These are phyloP conservation scores for Berkeleyomyces basicola DNA, from an alignment of 2,329 filamentous ascomycete genomes.

Conservation along the genomic window DNA sequence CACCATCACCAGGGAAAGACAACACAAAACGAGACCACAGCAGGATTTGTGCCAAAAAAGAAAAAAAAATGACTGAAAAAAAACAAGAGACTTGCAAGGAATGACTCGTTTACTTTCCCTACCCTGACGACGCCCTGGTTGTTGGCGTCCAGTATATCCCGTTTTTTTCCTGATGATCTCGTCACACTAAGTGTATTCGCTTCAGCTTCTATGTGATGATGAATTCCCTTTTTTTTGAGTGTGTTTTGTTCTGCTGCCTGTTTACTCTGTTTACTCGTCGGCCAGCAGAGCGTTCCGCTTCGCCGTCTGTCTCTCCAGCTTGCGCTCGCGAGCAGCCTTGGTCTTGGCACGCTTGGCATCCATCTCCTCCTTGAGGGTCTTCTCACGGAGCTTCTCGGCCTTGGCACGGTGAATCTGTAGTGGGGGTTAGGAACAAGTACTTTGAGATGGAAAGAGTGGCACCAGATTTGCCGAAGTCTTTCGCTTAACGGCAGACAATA, in stretches of 20 bases:
- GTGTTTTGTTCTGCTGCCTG: slow-evolving; percentile 14
- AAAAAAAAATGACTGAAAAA: neutral
- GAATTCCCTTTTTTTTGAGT: slow-evolving; percentile 13
- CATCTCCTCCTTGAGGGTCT: slow-evolving; percentile 97
- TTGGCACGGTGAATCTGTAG: slow-evolving; percentile 97
- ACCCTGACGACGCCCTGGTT: neutral
- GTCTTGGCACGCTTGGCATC: slow-evolving; percentile 99
- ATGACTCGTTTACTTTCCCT: slow-evolving; percentile 2
- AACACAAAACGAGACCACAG: neutral
- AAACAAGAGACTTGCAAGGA: neutral
- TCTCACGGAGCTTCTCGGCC: slow-evolving; percentile 97
- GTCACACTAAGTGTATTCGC: slow-evolving; percentile 14
- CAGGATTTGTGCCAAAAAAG: neutral
- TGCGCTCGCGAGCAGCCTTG: slow-evolving; percentile 98
- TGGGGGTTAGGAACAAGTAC: neutral
- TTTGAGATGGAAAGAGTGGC: neutral
- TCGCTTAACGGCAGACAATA: neutral
- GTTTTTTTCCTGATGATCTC: slow-evolving; percentile 16
- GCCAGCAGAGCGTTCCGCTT: slow-evolving; percentile 82
- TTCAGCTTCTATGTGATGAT: slow-evolving; percentile 17
- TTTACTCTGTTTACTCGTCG: slow-evolving; percentile 29
- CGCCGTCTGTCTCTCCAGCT: slow-evolving; percentile 74
- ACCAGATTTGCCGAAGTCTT: neutral
- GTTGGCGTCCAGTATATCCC: neutral
- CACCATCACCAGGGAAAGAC: neutral